A percentile compares a stretch with the other conserved stretches of the same genome.
Evolutionary conservation across 2,329 filamentous ascomycete species (phyloP).

Genomic region (Sarocladiaceae sp.): DNA sequence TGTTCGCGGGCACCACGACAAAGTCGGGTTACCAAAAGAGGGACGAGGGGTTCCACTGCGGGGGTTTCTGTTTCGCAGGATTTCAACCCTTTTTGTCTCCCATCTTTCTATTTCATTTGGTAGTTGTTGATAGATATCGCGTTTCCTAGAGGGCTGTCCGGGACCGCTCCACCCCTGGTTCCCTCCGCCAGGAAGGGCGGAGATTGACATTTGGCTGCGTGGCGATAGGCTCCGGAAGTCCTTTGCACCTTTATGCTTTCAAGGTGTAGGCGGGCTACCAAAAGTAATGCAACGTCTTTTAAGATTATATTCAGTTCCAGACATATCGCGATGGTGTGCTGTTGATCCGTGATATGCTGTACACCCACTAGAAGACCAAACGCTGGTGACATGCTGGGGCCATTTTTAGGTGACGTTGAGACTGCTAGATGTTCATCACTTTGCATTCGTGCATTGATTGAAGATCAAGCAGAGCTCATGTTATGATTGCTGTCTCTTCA

Average conservation of each 20-base stretch:
- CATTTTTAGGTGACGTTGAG: too few species aligned
- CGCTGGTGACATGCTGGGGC: too few species aligned
- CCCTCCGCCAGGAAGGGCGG: constrained; percentile 16
- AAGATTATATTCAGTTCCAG: constrained; percentile 23
- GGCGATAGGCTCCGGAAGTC: constrained; percentile 33
- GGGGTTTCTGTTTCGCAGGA: neutral
- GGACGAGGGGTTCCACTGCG: constrained; percentile 1
- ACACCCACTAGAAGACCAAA: too few species aligned
- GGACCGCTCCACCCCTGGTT: constrained; percentile 9
- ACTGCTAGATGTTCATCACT: too few species aligned
- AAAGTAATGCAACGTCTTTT: constrained; percentile 39
- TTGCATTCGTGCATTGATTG: too few species aligned
- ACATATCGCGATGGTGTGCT: too few species aligned
- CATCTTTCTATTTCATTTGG: constrained; percentile 23
- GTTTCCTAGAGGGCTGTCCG: constrained; percentile 19
- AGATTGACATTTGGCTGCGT: constrained; percentile 24
- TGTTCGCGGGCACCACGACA: constrained; percentile 8
- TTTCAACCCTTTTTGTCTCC: neutral
- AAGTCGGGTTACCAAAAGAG: neutral
- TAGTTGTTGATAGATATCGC: constrained; percentile 35
- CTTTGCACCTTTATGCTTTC: constrained; percentile 30
- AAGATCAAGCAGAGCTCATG: too few species aligned
- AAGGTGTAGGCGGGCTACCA: constrained; percentile 34
- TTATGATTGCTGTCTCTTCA: too few species aligned
- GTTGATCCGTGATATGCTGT: neutral